Percentiles rank a stretch among this genome's conserved stretches.
phyloP scores from a whole-genome alignment of 768 basidiomycete genomes.

The Hericium coralloides region DNA sequence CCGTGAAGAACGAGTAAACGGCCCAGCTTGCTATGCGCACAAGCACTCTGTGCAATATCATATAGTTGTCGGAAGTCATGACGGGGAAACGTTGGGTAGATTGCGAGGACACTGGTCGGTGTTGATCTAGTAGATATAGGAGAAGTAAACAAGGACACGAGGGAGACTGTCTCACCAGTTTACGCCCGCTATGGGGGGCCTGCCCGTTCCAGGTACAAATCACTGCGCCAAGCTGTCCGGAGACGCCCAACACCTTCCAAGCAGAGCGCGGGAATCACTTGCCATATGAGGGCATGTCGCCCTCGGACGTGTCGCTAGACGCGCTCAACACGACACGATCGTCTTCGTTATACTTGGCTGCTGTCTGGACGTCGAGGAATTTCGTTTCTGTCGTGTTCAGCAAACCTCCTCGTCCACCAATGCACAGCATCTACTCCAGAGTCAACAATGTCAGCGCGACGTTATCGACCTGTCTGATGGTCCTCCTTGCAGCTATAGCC shows the following conservation, averaged over 20 bases:
- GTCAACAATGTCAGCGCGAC: constrained; percentile 68
- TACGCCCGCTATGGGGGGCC: not conserved
- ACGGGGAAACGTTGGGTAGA: constrained; percentile 5
- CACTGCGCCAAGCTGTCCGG: not conserved
- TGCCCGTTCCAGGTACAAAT: not conserved
- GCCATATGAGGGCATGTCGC: too few relatives aligned
- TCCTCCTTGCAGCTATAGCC: constrained; percentile 59
- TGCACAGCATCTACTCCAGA: constrained; percentile 66
- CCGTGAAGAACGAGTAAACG: constrained; percentile 80
- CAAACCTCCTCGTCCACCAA: constrained; percentile 17
- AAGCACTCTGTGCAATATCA: constrained; percentile 58
- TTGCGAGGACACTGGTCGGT: constrained; percentile 4
- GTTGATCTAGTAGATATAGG: not conserved
- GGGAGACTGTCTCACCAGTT: not conserved
- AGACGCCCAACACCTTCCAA: not conserved
- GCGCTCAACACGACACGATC: too few relatives aligned
- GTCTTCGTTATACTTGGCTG: too few relatives aligned
- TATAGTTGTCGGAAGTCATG: constrained; percentile 19
- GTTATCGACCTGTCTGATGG: constrained; percentile 69
- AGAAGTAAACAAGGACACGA: not conserved
- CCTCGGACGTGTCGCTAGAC: too few relatives aligned
- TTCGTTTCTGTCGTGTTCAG: not conserved
- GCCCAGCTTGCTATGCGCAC: constrained; percentile 65
- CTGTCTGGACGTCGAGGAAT: too few relatives aligned
- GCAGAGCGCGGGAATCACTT: too few relatives aligned